These are phyloP conservation scores for Penicillium goetzii DNA, from an alignment of 495 filamentous ascomycete species.

Conservation along the genomic window DNA sequence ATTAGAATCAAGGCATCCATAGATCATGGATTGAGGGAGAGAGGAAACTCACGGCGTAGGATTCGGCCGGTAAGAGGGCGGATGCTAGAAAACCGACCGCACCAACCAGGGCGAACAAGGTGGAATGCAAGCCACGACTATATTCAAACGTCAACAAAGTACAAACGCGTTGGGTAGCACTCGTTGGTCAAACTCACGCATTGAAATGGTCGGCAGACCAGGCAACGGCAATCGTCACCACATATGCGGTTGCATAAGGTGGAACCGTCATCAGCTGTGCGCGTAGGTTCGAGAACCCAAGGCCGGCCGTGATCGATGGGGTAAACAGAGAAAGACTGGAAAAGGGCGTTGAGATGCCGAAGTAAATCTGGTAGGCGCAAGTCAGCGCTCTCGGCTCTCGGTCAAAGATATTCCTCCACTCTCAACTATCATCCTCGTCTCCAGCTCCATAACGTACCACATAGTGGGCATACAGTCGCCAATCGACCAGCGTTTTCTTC, in stretches of 20 bases:
- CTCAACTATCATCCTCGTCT: neutral
- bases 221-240: slow-evolving; percentile 57
- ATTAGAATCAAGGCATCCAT: neutral
- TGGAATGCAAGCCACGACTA: slow-evolving; percentile 31
- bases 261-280: slow-evolving; percentile 79
- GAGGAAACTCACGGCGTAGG: slow-evolving; percentile 48
- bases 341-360: slow-evolving; percentile 67
- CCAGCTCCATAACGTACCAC: slow-evolving; percentile 33
- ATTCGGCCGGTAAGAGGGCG: slow-evolving; percentile 59
- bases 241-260: slow-evolving; percentile 71
- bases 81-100: slow-evolving; percentile 68
- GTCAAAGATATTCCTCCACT: neutral
- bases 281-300: slow-evolving; percentile 62
- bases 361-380: slow-evolving; percentile 23
- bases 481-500: slow-evolving; percentile 48
- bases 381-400: neutral
- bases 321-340: slow-evolving; percentile 70
- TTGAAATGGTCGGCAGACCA: slow-evolving; percentile 72
- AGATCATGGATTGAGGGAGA: neutral
- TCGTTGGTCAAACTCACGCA: slow-evolving; percentile 33
- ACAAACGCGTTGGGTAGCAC: neutral
- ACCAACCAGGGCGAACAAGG: slow-evolving; percentile 56
- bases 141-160: neutral
- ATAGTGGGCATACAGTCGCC: slow-evolving; percentile 63
- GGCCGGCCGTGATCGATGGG: slow-evolving; percentile 65